Conservation (phyloP, 345 rosid genomes). For the Rhodamnia rubescens region DNA sequence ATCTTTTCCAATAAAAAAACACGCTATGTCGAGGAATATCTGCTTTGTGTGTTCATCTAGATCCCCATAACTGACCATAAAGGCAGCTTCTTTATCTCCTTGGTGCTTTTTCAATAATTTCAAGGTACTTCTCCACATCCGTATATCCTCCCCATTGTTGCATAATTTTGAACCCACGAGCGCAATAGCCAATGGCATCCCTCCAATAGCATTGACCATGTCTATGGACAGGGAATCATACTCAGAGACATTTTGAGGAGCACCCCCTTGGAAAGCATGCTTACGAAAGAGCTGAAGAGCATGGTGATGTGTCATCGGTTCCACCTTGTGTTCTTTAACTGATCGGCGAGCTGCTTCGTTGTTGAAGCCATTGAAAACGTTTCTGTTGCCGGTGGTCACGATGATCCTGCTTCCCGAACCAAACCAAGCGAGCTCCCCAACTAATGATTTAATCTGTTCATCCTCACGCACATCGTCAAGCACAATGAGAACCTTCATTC, state of each 20-base stretch:
- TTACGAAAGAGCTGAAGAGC: background rate
- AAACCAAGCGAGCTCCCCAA: background rate
- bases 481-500: background rate
- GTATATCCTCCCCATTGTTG: background rate
- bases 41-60: background rate
- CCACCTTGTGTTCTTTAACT: background rate
- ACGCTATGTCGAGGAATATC: constrained; percentile 7
- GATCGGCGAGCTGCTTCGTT: background rate
- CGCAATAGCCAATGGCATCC: background rate
- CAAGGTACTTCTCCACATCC: background rate
- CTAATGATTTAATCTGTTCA: background rate
- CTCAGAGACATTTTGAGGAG: background rate
- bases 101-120: background rate
- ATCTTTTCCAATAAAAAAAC: background rate
- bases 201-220: background rate
- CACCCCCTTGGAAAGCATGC: background rate
- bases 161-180: background rate
- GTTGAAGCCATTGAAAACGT: background rate
- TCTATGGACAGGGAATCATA: background rate
- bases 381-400: background rate
- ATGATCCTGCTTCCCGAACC: background rate
- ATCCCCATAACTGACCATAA: background rate
- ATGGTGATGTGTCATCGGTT: background rate
- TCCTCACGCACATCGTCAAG: background rate
- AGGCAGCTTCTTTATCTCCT: background rate